Base-by-base conservation (phyloP, 129 eudicot genomes). In the Helianthus annuus region DNA sequence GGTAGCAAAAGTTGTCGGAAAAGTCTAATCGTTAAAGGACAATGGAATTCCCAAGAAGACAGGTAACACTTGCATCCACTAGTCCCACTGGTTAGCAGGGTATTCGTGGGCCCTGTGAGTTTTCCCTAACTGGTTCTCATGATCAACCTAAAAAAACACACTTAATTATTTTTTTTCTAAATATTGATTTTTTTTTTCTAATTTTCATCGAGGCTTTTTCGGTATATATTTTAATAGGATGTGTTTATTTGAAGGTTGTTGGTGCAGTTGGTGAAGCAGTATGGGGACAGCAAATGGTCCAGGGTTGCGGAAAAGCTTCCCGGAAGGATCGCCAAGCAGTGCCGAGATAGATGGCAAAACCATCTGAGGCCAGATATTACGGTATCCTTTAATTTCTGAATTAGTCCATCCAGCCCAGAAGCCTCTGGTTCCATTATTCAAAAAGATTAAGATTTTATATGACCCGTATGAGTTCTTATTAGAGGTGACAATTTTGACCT, bases 311-410 rank as follows among this genome's bases (percentile, higher is more conserved):
- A 81, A 74, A 69, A 82, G 85, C 79, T 90, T 74, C 80, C 81
- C 5, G 96, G 96, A 44, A 90, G 96, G 62, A 77, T 82, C 14
- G 96, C 93, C 36, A 90, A 90, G 79, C 96, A 90, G 61, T 85
- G 92, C 39, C 83, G 96, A 59, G 96, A 90, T 46, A 78, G 96
- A 78, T 90, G 92, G 88, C 89, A 86, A 80, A 90, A 90, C 71
- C 96, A 90, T 78, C 73, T 90, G 56, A 73, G 85, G 59, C 93
- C 96, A 1, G 83, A 87, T 56, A 83, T 89, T 2, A 87, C 89
- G 87, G 96, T 89, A 69, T 70, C 65, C 51, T 72, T 10, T 13
- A 51, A 51, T 68, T 63, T 63, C 15, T 24, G 40, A 13, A 24
- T 69, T 38, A 36, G 10, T 4, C n/a, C 29, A 22, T 44, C 4